Conservation (phyloP, 768 basidiomycete species). For the Russula dissimulans region DNA sequence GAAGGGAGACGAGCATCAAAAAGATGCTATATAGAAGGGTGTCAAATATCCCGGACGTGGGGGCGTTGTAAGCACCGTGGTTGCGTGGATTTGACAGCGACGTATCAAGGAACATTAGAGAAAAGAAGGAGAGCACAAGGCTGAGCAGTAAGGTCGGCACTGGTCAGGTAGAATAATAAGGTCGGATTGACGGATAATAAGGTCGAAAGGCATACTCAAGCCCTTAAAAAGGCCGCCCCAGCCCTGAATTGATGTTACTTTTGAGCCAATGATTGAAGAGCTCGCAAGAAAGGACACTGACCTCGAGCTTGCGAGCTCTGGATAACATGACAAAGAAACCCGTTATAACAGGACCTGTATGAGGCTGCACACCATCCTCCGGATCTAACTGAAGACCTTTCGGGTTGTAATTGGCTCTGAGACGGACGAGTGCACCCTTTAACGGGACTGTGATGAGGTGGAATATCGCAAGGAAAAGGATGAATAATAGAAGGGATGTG, state of each 20-base stretch:
- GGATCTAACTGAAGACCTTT: conserved; percentile 73
- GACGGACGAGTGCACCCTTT: conserved; percentile 57
- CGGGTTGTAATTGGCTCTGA: conserved; percentile 80
- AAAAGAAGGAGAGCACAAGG: conserved; percentile 44
- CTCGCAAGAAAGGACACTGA: conserved; percentile 24
- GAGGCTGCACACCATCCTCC: conserved; percentile 66
- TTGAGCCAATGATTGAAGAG: background rate
- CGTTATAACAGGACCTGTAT: conserved; percentile 64
- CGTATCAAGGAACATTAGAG: conserved; percentile 50
- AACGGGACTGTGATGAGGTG: conserved; percentile 45
- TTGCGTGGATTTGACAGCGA: conserved; percentile 37
- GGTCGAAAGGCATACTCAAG: conserved; percentile 33
- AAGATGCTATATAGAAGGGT: conserved; percentile 55
- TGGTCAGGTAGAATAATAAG: conserved; percentile 22
- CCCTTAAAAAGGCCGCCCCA: conserved; percentile 76
- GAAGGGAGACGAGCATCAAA: conserved; percentile 57
- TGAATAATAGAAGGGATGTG: conserved; percentile 36
- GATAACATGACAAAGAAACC: conserved; percentile 67
- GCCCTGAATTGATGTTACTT: conserved; percentile 35
- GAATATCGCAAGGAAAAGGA: conserved; percentile 47
- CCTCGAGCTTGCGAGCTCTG: conserved; percentile 68
- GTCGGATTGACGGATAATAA: conserved; percentile 20
- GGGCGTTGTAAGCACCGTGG: conserved; percentile 57
- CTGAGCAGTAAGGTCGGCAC: conserved; percentile 45
- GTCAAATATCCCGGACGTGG: conserved; percentile 50